Percentiles rank a stretch among this genome's conserved stretches.
Evolutionary conservation across 495 filamentous ascomycete species (phyloP).

Genomic region (Penicillium paradoxum): DNA sequence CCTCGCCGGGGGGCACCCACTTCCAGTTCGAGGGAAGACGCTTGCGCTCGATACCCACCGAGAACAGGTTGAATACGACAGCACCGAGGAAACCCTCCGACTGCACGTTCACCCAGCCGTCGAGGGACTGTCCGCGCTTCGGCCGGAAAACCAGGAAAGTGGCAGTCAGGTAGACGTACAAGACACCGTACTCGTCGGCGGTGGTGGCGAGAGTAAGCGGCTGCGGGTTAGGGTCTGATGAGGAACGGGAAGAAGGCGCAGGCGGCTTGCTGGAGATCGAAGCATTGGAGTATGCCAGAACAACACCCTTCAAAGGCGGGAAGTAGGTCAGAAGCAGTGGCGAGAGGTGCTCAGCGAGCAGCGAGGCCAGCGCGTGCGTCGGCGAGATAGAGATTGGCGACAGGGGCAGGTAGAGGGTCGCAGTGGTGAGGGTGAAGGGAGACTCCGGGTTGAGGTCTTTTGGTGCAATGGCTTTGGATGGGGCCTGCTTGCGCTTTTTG

Average conservation of each 20-base stretch:
- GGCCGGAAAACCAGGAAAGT: slow-evolving; percentile 69
- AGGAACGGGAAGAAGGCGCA: slow-evolving; percentile 21
- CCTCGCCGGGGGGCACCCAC: slow-evolving; percentile 49
- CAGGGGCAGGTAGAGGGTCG: slow-evolving; percentile 66
- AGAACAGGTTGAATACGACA: slow-evolving; percentile 70
- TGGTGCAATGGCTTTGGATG: slow-evolving; percentile 1
- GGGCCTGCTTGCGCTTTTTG: slow-evolving; percentile 45
- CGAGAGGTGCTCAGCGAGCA: slow-evolving; percentile 70
- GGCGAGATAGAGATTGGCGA: slow-evolving; percentile 64
- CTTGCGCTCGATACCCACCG: slow-evolving; percentile 61
- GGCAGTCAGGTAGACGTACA: slow-evolving; percentile 66
- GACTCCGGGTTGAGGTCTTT: slow-evolving; percentile 26
- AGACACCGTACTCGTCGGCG: slow-evolving; percentile 63
- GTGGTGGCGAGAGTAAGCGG: slow-evolving; percentile 48
- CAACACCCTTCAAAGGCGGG: slow-evolving; percentile 61
- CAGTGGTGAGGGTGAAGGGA: slow-evolving; percentile 57
- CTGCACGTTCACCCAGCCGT: slow-evolving; percentile 67
- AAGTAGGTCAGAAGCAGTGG: slow-evolving; percentile 73
- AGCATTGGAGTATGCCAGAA: slow-evolving; percentile 65
- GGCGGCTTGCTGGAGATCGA: slow-evolving; percentile 39
- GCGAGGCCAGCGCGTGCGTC: slow-evolving; percentile 55
- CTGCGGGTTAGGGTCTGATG: slow-evolving; percentile 32
- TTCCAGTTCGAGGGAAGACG: slow-evolving; percentile 63
- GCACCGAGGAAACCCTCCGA: slow-evolving; percentile 68
- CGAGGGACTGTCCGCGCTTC: slow-evolving; percentile 49